These are phyloP conservation scores for Aspergillus diversus DNA, from an alignment of 495 filamentous ascomycete genomes.

Conservation along the genomic window DNA sequence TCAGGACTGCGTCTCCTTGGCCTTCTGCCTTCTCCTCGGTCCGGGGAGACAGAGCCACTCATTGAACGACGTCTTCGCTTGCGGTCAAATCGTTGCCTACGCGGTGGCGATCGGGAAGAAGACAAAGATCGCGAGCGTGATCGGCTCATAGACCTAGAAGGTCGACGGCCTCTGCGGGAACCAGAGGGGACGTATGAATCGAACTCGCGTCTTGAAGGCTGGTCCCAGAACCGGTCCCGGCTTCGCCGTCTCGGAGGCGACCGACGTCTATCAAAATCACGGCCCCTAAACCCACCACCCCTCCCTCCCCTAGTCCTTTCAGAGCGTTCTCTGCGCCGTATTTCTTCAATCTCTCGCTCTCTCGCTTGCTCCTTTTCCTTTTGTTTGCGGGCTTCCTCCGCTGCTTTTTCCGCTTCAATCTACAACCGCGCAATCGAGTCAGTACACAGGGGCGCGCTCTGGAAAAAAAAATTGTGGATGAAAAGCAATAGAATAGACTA, in stretches of 20 bases:
- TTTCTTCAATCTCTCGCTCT: constrained; percentile 63
- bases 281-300: constrained; percentile 54
- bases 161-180: constrained; percentile 38
- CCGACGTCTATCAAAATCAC: constrained; percentile 51
- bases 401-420: constrained; percentile 83
- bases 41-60: constrained; percentile 45
- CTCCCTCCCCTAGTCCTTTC: constrained; percentile 67
- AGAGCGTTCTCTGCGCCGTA: constrained; percentile 73
- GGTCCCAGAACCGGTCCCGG: constrained; percentile 55
- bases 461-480: not conserved
- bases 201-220: constrained; percentile 54
- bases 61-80: constrained; percentile 40
- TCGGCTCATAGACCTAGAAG: constrained; percentile 39
- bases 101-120: constrained; percentile 44
- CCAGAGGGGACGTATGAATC: constrained; percentile 62
- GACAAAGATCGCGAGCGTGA: constrained; percentile 43
- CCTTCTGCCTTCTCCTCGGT: constrained; percentile 40
- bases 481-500: constrained; percentile 9
- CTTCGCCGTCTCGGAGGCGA: constrained; percentile 65
- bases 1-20: constrained; percentile 44
- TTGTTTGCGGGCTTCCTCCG: constrained; percentile 70
- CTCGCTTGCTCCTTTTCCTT: constrained; percentile 66
- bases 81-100: constrained; percentile 34
- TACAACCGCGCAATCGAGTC: constrained; percentile 36
- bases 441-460: constrained; percentile 1